Conservation (phyloP, 2,329 filamentous ascomycete genomes). For the Mariannaea sp. region DNA sequence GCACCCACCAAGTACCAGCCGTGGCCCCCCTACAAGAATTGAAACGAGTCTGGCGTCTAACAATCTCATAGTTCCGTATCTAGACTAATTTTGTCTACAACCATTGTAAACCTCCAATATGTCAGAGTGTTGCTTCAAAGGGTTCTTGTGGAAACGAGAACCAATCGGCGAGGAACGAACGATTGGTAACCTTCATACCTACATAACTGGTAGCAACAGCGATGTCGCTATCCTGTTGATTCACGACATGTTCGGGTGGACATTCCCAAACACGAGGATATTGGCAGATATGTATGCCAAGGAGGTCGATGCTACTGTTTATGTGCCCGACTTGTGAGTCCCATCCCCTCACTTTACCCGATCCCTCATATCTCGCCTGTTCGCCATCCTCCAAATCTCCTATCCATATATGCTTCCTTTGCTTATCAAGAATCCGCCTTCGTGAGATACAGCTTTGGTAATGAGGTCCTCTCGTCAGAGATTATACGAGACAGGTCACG, state of each 20-base stretch:
- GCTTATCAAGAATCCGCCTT: neutral
- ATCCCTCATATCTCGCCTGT: too few relatives aligned
- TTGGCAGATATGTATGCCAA: conserved; percentile 8
- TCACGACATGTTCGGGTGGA: conserved; percentile 12
- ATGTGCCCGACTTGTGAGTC: conserved; percentile 5
- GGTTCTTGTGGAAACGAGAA: neutral
- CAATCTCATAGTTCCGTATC: too few relatives aligned
- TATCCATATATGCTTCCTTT: neutral
- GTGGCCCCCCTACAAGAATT: too few relatives aligned
- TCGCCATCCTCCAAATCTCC: too few relatives aligned
- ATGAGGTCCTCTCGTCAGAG: neutral
- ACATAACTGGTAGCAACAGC: neutral
- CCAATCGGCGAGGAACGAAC: neutral
- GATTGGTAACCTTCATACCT: neutral
- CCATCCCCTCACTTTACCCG: too few relatives aligned
- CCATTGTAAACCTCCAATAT: neutral
- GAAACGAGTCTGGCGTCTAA: too few relatives aligned
- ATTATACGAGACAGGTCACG: neutral
- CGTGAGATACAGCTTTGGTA: neutral
- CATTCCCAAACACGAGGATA: conserved; percentile 1
- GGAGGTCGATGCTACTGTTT: conserved; percentile 7
- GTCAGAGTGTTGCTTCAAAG: conserved; percentile 4
- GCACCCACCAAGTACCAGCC: too few relatives aligned
- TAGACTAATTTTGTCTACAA: too few relatives aligned
- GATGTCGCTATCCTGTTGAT: conserved; percentile 1